These are phyloP conservation scores for Apiotrichum gamsii DNA, from an alignment of 1,284 basidiomycete species.

Conservation along the genomic window DNA sequence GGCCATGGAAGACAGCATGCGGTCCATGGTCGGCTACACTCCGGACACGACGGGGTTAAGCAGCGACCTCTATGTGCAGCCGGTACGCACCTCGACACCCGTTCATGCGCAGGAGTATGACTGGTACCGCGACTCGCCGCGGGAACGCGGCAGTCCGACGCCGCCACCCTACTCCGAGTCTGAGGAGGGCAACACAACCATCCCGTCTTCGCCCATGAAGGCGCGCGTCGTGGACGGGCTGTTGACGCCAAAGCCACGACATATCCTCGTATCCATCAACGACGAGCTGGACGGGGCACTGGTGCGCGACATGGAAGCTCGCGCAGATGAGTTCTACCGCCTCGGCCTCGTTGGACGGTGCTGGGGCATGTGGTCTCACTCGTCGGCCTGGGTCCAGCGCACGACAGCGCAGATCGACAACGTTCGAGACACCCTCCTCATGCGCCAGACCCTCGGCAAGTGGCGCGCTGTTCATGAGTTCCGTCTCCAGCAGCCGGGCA, in stretches of 20 bases:
- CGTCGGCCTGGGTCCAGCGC: conserved; percentile 35
- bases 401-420: conserved; percentile 37
- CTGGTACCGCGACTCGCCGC: conserved; percentile 1
- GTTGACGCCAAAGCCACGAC: neutral
- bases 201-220: neutral
- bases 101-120: conserved; percentile 3
- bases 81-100: conserved; percentile 13
- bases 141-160: neutral
- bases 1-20: conserved; percentile 1
- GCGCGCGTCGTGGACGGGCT: neutral
- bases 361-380: conserved; percentile 38
- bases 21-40: conserved; percentile 13
- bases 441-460: conserved; percentile 32
- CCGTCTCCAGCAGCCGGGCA: conserved; percentile 26
- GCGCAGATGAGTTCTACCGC: conserved; percentile 37
- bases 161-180: conserved; percentile 8
- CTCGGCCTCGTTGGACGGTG: conserved; percentile 40
- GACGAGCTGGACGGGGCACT: conserved; percentile 3
- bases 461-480: conserved; percentile 27
- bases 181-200: conserved; percentile 7
- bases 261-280: too few relatives aligned
- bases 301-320: conserved; percentile 26
- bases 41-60: conserved; percentile 4
- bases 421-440: conserved; percentile 33
- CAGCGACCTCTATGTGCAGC: neutral